phyloP scores from a whole-genome alignment of 2,329 filamentous ascomycete species.

The Fusarium sulawesiense region DNA sequence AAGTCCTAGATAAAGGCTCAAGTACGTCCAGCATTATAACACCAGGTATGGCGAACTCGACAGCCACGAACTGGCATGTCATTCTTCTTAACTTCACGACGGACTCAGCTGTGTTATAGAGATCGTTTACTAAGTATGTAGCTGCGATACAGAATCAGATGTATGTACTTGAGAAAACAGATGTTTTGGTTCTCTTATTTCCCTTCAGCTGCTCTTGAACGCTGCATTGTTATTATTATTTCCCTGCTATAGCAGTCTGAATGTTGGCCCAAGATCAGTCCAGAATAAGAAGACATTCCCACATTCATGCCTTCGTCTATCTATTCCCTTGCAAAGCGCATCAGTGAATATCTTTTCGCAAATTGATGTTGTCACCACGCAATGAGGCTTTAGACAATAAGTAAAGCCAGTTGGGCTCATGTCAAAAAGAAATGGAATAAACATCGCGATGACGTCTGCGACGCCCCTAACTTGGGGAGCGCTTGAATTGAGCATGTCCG shows the following conservation, averaged over 20 bases:
- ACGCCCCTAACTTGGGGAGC: not conserved
- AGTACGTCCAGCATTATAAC: not conserved
- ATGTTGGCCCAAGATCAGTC: not conserved
- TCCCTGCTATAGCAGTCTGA: not conserved
- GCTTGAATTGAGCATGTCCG: fast-evolving
- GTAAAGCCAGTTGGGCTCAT: fast-evolving
- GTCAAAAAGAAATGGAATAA: not conserved
- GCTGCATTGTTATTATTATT: no score
- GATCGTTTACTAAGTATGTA: not conserved
- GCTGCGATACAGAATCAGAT: no score
- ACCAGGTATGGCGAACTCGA: no score
- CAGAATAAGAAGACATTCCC: fast-evolving
- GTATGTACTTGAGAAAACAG: fast-evolving
- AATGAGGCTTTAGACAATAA: not conserved
- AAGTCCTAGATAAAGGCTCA: not conserved
- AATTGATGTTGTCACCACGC: fast-evolving
- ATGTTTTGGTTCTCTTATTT: not conserved
- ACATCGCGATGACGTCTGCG: not conserved
- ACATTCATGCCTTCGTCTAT: not conserved
- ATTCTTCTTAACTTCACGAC: not conserved
- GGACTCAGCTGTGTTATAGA: not conserved
- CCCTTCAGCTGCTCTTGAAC: not conserved
- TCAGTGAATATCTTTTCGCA: fast-evolving
- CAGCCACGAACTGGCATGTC: not conserved
- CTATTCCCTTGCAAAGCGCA: fast-evolving